phyloP scores from a whole-genome alignment of 176 grass and related monocot genomes.

The Melocanna baccifera region DNA sequence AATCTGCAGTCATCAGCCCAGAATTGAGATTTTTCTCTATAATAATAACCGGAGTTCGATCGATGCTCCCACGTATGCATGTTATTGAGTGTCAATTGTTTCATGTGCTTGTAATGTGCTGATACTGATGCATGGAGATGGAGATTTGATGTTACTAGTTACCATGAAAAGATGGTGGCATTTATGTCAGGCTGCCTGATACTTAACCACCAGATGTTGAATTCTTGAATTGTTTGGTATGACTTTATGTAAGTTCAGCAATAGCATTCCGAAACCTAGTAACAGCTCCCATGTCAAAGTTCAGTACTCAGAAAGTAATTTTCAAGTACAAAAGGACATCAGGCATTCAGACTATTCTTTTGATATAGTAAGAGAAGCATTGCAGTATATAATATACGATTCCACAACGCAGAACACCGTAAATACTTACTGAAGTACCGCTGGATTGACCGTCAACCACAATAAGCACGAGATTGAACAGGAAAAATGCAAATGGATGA shows the following conservation, averaged over 20 bases:
- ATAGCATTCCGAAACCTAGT: neutral
- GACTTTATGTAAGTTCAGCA: neutral
- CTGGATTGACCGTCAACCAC: neutral
- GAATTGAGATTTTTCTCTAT: constrained; percentile 22
- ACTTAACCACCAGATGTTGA: neutral
- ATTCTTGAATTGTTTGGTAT: neutral
- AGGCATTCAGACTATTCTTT: neutral
- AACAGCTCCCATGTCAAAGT: neutral
- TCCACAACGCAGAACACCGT: neutral
- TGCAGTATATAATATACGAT: neutral
- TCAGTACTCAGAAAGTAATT: neutral
- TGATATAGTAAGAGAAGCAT: neutral
- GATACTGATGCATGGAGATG: neutral
- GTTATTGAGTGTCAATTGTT: neutral
- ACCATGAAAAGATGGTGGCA: neutral
- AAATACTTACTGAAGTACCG: neutral
- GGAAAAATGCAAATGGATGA: neutral
- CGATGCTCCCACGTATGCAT: neutral
- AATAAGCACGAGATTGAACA: neutral
- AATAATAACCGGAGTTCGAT: constrained; percentile 15
- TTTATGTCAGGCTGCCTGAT: neutral
- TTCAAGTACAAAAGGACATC: neutral
- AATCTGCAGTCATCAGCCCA: constrained; percentile 21
- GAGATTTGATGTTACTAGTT: neutral
- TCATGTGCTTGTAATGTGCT: neutral